Base-by-base conservation (phyloP, 208 protist species). In the Acanthamoeba royreba region DNA sequence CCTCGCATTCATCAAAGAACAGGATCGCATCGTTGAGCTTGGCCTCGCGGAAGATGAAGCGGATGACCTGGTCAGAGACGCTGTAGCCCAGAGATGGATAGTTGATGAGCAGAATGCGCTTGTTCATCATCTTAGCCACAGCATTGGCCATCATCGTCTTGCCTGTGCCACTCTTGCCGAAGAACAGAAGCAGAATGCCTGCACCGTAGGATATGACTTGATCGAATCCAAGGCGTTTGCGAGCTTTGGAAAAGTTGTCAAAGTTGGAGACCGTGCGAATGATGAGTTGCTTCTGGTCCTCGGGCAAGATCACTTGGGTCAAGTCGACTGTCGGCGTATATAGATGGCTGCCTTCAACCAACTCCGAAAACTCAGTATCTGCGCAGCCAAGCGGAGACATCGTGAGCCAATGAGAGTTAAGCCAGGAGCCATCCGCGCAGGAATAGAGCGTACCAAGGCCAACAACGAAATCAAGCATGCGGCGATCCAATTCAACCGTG, bases 1-100 rank as follows among this genome's bases (percentile, higher is more conserved):
- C 38, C 53, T 96, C 95, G 52, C 94, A 96, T 47, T 96, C 95
- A 58, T 96, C 74, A 92, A 96, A 96, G 47, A 96, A 95, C 9
- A 96, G 35, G 61, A 96, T 91, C 42, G 95, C 89, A 49, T 96
- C 94, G 38, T 94, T 46, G 25, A 96, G 79, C 92, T 96, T 96
- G 46, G 95, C 95, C 90, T 96, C 94, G 40, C 93, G 92, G 85
- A 96, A 96, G 52, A 96, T 95, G 45, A 95, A 72, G 35, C 77
- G 74, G 5, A 96, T 91, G 25, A 85, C 33, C 8, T 61, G 72
- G 43, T 63, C 92, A 19, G 58, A 43, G 35, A 85, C 4, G 49
- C 79, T 83, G 40, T 5, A 69, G 0, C 92, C 91, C 25, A 96
- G 93, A 46, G 83, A 66, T 0, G 95, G 83, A 53, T 93, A 95